Evolutionary conservation across 345 rosid species (phyloP).

Genomic region (Salix arbutifolia): DNA sequence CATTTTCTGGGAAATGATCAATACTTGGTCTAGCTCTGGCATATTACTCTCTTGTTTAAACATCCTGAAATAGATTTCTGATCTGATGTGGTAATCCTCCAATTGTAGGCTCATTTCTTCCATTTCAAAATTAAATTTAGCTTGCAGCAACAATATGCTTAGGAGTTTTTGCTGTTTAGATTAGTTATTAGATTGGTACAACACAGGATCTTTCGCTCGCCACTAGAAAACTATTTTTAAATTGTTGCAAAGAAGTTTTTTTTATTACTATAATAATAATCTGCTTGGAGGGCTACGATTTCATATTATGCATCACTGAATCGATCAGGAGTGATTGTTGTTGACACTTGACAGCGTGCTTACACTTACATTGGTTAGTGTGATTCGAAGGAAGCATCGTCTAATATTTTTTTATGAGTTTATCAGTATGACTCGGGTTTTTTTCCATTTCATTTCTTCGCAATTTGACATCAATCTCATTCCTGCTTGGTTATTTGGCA

Average conservation of each 20-base stretch:
- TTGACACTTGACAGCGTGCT: not conserved
- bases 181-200: not conserved
- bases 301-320: not conserved
- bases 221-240: not conserved
- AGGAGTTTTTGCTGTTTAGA: not conserved
- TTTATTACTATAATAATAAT: too few relatives aligned
- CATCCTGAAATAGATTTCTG: not conserved
- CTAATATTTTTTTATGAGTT: not conserved
- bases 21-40: not conserved
- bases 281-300: not conserved
- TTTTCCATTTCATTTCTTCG: not conserved
- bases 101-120: not conserved
- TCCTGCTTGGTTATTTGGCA: not conserved
- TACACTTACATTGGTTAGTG: not conserved
- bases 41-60: not conserved
- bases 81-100: not conserved
- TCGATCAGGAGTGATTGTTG: not conserved
- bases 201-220: not conserved
- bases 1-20: not conserved
- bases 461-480: not conserved
- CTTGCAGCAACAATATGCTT: not conserved
- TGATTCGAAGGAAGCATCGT: not conserved
- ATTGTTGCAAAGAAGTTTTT: not conserved
- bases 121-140: not conserved
- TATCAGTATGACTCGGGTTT: not conserved